A percentile compares a stretch with the other conserved stretches of the same genome.
phyloP scores from a whole-genome alignment of 129 eudicot genomes.

The Lactuca sativa region DNA sequence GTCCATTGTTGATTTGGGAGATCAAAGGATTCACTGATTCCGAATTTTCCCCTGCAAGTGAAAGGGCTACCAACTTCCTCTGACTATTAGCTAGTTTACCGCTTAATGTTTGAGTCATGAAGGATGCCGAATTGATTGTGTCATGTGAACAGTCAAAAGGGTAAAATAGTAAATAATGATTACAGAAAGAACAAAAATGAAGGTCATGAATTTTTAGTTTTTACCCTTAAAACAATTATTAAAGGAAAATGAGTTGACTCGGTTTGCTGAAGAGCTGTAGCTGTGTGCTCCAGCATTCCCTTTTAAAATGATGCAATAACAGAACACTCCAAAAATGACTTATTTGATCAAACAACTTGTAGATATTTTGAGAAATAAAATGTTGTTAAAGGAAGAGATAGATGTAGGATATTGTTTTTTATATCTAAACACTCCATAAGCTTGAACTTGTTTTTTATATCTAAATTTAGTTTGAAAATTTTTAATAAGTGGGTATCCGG shows the following conservation, averaged over 20 bases:
- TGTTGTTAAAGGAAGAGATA: too few species aligned
- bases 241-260: slow-evolving; percentile 75
- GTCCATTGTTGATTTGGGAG: slow-evolving; percentile 78
- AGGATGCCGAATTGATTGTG: slow-evolving; percentile 84
- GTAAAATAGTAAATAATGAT: too few species aligned
- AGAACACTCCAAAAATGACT: slow-evolving; percentile 67
- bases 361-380: too few species aligned
- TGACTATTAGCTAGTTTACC: slow-evolving; percentile 88
- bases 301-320: slow-evolving; percentile 85
- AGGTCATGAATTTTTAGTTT: not conserved
- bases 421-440: too few species aligned
- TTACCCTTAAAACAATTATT: slow-evolving; percentile 82
- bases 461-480: too few species aligned
- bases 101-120: slow-evolving; percentile 73
- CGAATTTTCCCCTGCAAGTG: slow-evolving; percentile 74
- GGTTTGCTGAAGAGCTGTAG: slow-evolving; percentile 64
- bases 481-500: too few species aligned
- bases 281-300: slow-evolving; percentile 79
- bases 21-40: slow-evolving; percentile 52
- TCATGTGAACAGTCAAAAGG: too few species aligned
- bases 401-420: too few species aligned
- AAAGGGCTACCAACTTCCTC: slow-evolving; percentile 76
- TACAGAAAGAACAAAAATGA: too few species aligned
- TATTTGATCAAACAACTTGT: too few species aligned
- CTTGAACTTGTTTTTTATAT: too few species aligned